A percentile compares a stretch with the other conserved stretches of the same genome.
These are phyloP conservation scores for Sporisorium iseilematis-ciliati DNA, from an alignment of 1,284 basidiomycete genomes.

Conservation along the genomic window DNA sequence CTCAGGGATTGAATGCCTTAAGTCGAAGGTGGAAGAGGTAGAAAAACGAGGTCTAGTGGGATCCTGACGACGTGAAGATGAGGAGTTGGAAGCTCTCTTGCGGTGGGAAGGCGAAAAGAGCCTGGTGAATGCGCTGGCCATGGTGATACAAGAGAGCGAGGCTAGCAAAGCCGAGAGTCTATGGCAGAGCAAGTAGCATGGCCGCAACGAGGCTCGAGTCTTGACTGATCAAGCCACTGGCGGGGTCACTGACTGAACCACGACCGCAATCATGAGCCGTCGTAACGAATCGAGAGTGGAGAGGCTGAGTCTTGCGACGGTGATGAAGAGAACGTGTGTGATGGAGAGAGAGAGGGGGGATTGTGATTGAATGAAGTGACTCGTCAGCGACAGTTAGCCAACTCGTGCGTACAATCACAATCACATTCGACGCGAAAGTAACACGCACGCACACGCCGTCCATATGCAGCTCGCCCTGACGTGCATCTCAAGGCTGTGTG, in stretches of 20 bases:
- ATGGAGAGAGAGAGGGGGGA: neutral
- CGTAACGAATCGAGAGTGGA: neutral
- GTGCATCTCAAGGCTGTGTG: neutral
- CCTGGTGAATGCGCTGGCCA: conserved; percentile 45
- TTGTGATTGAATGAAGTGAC: neutral
- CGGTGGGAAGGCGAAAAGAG: conserved; percentile 38
- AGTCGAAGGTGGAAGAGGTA: conserved; percentile 35
- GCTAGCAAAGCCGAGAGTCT: conserved; percentile 5
- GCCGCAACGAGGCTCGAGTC: neutral
- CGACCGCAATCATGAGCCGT: neutral
- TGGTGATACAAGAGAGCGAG: conserved; percentile 3
- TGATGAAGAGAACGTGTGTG: neutral
- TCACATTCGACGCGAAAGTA: conserved; percentile 8
- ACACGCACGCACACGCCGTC: conserved; percentile 6
- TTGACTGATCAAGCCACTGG: neutral
- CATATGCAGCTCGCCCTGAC: conserved; percentile 2
- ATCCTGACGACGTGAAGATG: conserved; percentile 30
- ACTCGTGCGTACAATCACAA: conserved; percentile 2
- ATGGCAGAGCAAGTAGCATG: neutral
- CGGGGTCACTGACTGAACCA: neutral
- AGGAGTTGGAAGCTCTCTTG: conserved; percentile 23
- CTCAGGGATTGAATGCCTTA: conserved; percentile 39
- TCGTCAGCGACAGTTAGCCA: neutral
- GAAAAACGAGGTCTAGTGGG: conserved; percentile 21
- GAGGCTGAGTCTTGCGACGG: neutral